A percentile compares a stretch with the other conserved stretches of the same genome.
phyloP scores from a whole-genome alignment of 208 protist genomes.

The Trypanosoma scelopori region DNA sequence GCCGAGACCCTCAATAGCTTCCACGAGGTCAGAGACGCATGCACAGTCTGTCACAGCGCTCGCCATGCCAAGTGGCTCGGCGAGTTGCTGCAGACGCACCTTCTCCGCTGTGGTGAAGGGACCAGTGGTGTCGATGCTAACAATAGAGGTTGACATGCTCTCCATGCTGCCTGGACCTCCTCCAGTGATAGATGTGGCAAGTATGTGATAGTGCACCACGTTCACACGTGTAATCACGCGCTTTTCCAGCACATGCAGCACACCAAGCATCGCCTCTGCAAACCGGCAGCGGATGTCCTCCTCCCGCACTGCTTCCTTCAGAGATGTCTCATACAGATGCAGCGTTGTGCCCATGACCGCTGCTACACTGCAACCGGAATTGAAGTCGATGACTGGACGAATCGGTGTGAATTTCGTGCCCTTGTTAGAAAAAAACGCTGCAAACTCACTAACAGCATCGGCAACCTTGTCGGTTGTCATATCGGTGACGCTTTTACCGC shows the following conservation, averaged over 20 bases:
- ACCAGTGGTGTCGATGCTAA: constrained; percentile 63
- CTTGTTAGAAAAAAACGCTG: constrained; percentile 53
- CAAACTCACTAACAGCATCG: constrained; percentile 61
- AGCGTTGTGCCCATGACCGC: constrained; percentile 64
- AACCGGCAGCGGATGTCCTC: constrained; percentile 77
- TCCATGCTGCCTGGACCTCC: constrained; percentile 18
- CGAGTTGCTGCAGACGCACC: constrained; percentile 49
- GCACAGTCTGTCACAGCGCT: constrained; percentile 47
- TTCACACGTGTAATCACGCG: constrained; percentile 66
- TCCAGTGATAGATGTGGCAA: constrained; percentile 56
- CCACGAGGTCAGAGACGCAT: constrained; percentile 73
- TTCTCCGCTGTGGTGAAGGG: constrained; percentile 62
- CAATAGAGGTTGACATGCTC: constrained; percentile 45
- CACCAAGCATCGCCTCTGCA: constrained; percentile 77
- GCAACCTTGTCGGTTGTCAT: constrained; percentile 53
- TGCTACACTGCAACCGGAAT: constrained; percentile 75
- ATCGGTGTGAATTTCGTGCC: constrained; percentile 59
- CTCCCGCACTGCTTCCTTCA: constrained; percentile 65
- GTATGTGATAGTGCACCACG: constrained; percentile 82
- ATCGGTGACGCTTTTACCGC: constrained; percentile 46
- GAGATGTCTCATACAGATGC: constrained; percentile 84
- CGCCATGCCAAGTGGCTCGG: constrained; percentile 64
- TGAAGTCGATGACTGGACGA: constrained; percentile 59
- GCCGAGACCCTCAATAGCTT: constrained; percentile 52
- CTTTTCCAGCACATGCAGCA: constrained; percentile 61